A percentile compares a stretch with the other conserved stretches of the same genome.
These are phyloP conservation scores for Conidiobolus incongruus DNA, from an alignment of 371 early-diverging fungal genomes.

Conservation along the genomic window DNA sequence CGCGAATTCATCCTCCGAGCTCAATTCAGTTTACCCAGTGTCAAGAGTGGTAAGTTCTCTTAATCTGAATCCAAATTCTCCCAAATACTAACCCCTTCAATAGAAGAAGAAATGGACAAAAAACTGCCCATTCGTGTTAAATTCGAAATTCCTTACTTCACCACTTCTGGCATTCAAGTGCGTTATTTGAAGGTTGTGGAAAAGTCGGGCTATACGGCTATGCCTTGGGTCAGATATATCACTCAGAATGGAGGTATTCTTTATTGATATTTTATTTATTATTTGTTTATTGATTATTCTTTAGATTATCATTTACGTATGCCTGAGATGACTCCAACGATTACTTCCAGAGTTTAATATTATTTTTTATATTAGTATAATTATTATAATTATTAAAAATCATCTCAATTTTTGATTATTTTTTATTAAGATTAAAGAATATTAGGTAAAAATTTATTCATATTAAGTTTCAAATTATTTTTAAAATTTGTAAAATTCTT, in stretches of 20 bases:
- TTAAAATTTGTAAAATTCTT: no score
- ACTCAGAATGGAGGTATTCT: slow-evolving; percentile 75
- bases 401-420: no score
- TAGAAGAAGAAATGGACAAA: slow-evolving; percentile 62
- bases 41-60: slow-evolving; percentile 45
- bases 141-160: slow-evolving; percentile 97
- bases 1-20: slow-evolving; percentile 89
- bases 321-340: background rate
- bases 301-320: slow-evolving; percentile 4
- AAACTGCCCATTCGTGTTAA: slow-evolving; percentile 88
- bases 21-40: slow-evolving; percentile 90
- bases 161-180: slow-evolving; percentile 93
- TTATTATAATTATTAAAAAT: background rate
- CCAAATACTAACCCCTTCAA: background rate
- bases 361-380: background rate
- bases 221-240: slow-evolving; percentile 97
- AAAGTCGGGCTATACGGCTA: slow-evolving; percentile 91
- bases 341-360: background rate
- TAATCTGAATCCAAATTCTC: background rate
- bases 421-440: no score
- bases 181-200: slow-evolving; percentile 96
- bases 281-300: background rate
- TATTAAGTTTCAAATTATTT: no score
- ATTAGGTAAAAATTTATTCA: no score
- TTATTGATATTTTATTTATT: background rate